phyloP scores from a whole-genome alignment of 108 stramenopile species.

The Cyclotella atomus region DNA sequence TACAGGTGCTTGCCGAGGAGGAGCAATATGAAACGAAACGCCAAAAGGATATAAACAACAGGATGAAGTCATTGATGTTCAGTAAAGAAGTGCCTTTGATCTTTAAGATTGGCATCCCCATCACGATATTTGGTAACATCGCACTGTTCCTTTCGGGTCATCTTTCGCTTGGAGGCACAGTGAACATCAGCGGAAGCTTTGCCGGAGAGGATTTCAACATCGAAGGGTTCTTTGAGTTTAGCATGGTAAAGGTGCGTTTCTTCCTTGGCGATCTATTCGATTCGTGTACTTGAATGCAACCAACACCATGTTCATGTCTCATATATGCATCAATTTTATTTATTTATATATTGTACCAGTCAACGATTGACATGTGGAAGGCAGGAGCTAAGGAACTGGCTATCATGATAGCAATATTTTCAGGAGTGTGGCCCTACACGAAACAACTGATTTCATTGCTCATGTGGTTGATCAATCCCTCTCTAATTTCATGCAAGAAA shows the following conservation, averaged over 20 bases:
- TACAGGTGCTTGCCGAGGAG: slow-evolving; percentile 25
- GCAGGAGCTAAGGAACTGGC: slow-evolving; percentile 70
- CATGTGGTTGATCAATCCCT: slow-evolving; percentile 68
- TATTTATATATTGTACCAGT: no score
- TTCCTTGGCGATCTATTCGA: no score
- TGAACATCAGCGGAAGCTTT: slow-evolving; percentile 39
- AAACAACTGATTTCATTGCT: slow-evolving; percentile 67
- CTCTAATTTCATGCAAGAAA: slow-evolving; percentile 37
- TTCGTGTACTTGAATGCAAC: no score
- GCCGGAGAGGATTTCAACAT: slow-evolving; percentile 65
- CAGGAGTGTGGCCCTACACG: slow-evolving; percentile 82
- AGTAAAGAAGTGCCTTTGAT: slow-evolving; percentile 58
- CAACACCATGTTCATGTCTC: no score
- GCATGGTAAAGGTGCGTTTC: slow-evolving; percentile 71
- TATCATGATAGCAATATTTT: slow-evolving; percentile 70
- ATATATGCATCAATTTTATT: no score
- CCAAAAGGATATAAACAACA: slow-evolving; percentile 48
- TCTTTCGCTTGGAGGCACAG: slow-evolving; percentile 29
- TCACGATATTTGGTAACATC: slow-evolving; percentile 73
- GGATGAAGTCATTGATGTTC: slow-evolving; percentile 57
- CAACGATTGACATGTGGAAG: slow-evolving; percentile 68
- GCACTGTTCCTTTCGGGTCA: slow-evolving; percentile 79
- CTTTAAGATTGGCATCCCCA: slow-evolving; percentile 58
- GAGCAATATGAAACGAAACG: slow-evolving; percentile 25
- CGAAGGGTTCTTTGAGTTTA: slow-evolving; percentile 75